Conservation (phyloP, 2,329 filamentous ascomycete species). For the Coniella vitis region DNA sequence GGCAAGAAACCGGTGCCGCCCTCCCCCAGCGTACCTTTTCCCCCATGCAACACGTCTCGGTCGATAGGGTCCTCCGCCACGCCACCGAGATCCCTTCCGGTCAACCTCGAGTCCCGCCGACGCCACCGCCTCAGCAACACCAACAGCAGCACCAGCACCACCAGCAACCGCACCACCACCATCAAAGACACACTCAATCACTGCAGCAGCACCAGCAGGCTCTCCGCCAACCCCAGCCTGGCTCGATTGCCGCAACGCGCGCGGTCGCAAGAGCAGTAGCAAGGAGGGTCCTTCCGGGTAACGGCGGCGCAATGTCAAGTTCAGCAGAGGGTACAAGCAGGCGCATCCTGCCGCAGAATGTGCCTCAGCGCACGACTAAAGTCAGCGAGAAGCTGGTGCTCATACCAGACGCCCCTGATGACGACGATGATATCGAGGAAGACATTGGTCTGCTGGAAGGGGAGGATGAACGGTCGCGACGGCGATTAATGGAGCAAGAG, state of each 20-base stretch:
- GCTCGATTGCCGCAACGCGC: slow-evolving; percentile 11
- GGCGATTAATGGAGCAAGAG: slow-evolving; percentile 35
- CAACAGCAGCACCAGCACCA: not conserved
- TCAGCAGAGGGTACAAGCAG: slow-evolving; percentile 29
- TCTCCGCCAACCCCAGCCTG: slow-evolving; percentile 7
- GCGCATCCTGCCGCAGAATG: slow-evolving; percentile 41
- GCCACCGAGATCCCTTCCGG: slow-evolving; percentile 92
- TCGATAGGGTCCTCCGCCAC: slow-evolving; percentile 93
- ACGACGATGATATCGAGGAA: slow-evolving; percentile 43
- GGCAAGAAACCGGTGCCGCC: slow-evolving; percentile 10
- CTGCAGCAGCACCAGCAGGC: not conserved
- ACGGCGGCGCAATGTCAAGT: slow-evolving; percentile 3
- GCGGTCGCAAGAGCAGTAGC: slow-evolving; percentile 12
- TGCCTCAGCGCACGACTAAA: slow-evolving; percentile 86
- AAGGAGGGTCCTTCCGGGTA: slow-evolving; percentile 19
- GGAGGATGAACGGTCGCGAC: slow-evolving; percentile 53
- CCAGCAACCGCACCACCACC: not conserved
- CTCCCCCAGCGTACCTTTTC: slow-evolving; percentile 18
- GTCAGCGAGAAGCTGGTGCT: slow-evolving; percentile 96
- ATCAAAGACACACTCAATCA: not conserved
- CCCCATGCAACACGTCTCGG: slow-evolving; percentile 71
- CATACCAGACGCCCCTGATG: slow-evolving; percentile 70
- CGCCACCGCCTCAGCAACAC: slow-evolving; percentile 22
- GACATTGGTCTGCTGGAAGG: slow-evolving; percentile 33
- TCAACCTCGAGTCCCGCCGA: slow-evolving; percentile 70